Evolutionary conservation across 1,284 basidiomycete species (phyloP), one percentile per base, ranked within the genome.

Genomic region (Leccinum griseonigrum): DNA sequence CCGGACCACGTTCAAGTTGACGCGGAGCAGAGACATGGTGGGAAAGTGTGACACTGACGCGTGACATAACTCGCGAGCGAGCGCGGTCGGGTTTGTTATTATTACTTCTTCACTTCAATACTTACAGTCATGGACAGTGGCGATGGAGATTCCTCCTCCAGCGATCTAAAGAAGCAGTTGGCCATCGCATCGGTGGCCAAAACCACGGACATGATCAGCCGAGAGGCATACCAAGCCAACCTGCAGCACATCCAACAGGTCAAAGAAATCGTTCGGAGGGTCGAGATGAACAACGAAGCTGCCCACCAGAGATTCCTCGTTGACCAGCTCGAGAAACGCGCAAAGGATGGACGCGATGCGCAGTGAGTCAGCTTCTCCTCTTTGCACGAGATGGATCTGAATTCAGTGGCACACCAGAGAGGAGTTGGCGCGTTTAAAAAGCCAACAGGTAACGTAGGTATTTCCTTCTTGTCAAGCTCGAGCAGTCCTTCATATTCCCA

Each of bases 291-390:
- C 58, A 72, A 72, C 16, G 71, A 75, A 34, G 38, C 31, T 11
- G 71, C 74, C 28, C 73, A 75, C 62, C 70, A 62, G 56, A 75
- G 73, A 48, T 72, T 60, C 60, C 52, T 75, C 31, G 26, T 72
- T 28, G 58, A 59, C 29, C 64, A 72, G 48, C 72, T 72, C 11
- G 61, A 75, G 60, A 62, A 65, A 63, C 72, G 72, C 58, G 64
- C 63, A 13, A 57, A 63, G 43, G 70, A 73, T 0, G 72, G 72
- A 2, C 71, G 71, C 16, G 65, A 76, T 56, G 79, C 79, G 28
- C 71, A 76, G 79, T 81, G 65, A 60, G 77, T 66, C 16, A 32
- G 6, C 60, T 32, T 29, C 36, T 16, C 26, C 26, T 48, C 28
- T 7, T 10, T 6, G 1, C 38, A 26, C 14, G 48, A 43, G 46